A percentile compares a stretch with the other conserved stretches of the same genome.
Evolutionary conservation across 345 rosid genomes (phyloP).

Genomic region (Eucalyptus curtisii): DNA sequence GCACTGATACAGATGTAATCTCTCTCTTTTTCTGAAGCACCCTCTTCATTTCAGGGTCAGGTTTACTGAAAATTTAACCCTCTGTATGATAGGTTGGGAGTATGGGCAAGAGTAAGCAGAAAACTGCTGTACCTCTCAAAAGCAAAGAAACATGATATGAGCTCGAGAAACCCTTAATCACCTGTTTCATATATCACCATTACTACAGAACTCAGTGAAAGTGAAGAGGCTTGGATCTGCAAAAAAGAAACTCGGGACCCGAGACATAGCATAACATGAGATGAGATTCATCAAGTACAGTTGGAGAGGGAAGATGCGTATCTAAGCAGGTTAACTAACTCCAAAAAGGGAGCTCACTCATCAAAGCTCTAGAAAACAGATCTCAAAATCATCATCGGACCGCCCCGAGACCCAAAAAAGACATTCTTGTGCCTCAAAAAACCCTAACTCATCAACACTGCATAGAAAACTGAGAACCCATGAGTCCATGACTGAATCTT

Average conservation of each 20-base stretch:
- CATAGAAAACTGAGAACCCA: background rate
- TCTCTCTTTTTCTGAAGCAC: background rate
- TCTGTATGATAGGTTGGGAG: background rate
- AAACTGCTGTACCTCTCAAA: background rate
- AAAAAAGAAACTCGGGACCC: background rate
- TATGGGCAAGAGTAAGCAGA: background rate
- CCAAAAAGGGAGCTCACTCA: constrained; percentile 11
- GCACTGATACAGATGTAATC: background rate
- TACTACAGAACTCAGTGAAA: background rate
- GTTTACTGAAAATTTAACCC: background rate
- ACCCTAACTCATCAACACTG: background rate
- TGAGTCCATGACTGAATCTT: background rate
- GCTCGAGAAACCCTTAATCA: background rate
- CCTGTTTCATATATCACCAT: background rate
- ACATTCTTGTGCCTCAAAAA: constrained; percentile 1
- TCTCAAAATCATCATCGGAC: constrained; percentile 15
- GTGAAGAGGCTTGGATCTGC: background rate
- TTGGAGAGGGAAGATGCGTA: background rate
- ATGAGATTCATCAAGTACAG: background rate
- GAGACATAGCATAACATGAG: background rate
- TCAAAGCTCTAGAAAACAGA: constrained; percentile 7
- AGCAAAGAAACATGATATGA: background rate
- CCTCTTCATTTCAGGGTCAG: background rate
- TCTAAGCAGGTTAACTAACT: background rate
- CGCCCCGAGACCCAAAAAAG: constrained; percentile 16